A percentile compares a stretch with the other conserved stretches of the same genome.
These are phyloP conservation scores for Neurospora sp. DNA, from an alignment of 495 filamentous ascomycete genomes.

Conservation along the genomic window DNA sequence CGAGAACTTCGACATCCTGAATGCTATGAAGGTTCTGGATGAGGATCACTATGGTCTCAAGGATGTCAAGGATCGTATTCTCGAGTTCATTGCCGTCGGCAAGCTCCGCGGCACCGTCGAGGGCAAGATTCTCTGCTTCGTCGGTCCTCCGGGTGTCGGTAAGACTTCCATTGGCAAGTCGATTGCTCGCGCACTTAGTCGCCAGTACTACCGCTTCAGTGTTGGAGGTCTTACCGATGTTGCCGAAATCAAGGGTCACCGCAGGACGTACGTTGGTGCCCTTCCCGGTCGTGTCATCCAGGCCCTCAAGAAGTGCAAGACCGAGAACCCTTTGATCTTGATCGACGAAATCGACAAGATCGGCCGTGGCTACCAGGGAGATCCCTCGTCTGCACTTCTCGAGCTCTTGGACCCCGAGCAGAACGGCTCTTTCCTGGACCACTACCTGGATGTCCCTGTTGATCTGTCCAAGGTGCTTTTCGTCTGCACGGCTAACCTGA, in stretches of 20 bases:
- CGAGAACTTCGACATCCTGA: conserved; percentile 90
- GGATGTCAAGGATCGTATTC: conserved; percentile 96
- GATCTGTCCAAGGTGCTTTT: conserved; percentile 97
- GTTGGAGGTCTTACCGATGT: conserved; percentile 96
- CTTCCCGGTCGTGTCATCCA: conserved; percentile 95
- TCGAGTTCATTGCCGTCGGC: conserved; percentile 98
- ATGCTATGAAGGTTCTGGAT: conserved; percentile 84
- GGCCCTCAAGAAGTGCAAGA: conserved; percentile 97
- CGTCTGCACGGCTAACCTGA: conserved; percentile 98
- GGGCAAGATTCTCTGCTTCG: conserved; percentile 97
- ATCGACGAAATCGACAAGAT: conserved; percentile 99
- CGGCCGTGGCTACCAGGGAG: conserved; percentile 88
- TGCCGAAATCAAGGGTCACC: conserved; percentile 98
- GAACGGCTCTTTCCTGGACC: conserved; percentile 93
- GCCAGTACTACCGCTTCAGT: conserved; percentile 96
- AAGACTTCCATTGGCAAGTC: conserved; percentile 99
- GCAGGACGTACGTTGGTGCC: conserved; percentile 93
- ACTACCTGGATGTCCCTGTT: conserved; percentile 98
- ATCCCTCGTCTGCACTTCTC: conserved; percentile 88
- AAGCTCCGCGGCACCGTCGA: conserved; percentile 96
- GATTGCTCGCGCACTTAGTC: conserved; percentile 85
- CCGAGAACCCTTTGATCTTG: conserved; percentile 91
- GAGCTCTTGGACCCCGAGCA: conserved; percentile 96
- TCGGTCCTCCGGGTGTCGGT: conserved; percentile 89
- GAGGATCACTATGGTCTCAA: conserved; percentile 97